These are phyloP conservation scores for Dimargaris xerosporica DNA, from an alignment of 192 early-diverging fungal species.

Conservation along the genomic window DNA sequence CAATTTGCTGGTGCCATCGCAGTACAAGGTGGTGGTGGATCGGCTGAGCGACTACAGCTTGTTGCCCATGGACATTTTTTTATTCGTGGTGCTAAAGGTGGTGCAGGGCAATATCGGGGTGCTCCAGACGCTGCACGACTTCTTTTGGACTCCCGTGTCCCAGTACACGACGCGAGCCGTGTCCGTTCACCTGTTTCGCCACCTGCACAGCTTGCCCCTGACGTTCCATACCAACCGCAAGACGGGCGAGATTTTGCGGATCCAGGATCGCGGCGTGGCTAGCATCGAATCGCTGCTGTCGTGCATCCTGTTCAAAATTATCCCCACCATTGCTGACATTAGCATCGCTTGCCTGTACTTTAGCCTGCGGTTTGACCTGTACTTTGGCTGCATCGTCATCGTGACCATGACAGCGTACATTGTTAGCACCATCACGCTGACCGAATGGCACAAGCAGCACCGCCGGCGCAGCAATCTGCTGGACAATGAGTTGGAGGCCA, in stretches of 20 bases:
- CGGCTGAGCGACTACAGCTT: conserved; percentile 24
- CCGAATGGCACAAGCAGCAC: conserved; percentile 76
- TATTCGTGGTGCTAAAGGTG: conserved; percentile 23
- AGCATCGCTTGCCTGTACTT: conserved; percentile 63
- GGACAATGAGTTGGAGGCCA: conserved; percentile 71
- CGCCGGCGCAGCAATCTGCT: conserved; percentile 67
- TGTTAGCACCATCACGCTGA: conserved; percentile 61
- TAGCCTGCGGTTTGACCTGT: conserved; percentile 42
- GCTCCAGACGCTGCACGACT: conserved; percentile 65
- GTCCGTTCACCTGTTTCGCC: conserved; percentile 79
- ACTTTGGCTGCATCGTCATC: conserved; percentile 72
- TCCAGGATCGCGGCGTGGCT: conserved; percentile 43
- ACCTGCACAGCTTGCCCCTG: conserved; percentile 76
- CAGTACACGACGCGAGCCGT: conserved; percentile 86
- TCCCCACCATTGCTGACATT: conserved; percentile 83
- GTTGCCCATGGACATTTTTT: conserved; percentile 18
- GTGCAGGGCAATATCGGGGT: conserved; percentile 47
- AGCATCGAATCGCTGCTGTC: conserved; percentile 59
- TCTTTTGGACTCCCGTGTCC: conserved; percentile 84
- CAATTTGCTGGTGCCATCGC: conserved; percentile 70
- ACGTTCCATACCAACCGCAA: conserved; percentile 89
- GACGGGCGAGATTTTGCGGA: conserved; percentile 86
- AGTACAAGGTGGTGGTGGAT: conserved; percentile 74
- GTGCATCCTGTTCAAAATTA: conserved; percentile 77
- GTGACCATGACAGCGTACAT: conserved; percentile 81